These are phyloP conservation scores for Crucibulum laeve DNA, from an alignment of 768 basidiomycete genomes.

Conservation along the genomic window DNA sequence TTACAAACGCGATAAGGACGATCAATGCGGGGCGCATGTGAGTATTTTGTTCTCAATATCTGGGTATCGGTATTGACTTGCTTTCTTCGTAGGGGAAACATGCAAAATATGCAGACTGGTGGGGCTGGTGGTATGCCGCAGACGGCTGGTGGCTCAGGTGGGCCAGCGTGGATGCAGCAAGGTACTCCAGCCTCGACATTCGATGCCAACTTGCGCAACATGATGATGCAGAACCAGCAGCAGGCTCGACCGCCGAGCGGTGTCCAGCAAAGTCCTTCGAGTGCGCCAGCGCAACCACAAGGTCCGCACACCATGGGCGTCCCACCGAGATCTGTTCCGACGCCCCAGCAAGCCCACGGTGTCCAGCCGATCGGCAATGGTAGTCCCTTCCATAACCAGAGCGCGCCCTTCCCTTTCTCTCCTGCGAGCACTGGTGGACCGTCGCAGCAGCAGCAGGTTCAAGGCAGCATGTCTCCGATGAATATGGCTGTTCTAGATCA, in stretches of 20 bases:
- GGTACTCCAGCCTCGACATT: neutral
- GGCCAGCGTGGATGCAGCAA: neutral
- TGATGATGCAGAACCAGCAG: conserved; percentile 9
- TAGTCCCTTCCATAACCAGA: conserved; percentile 7
- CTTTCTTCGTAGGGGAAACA: too few species aligned
- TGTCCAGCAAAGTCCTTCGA: conserved; percentile 17
- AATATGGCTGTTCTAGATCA: neutral
- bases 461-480: neutral
- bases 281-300: conserved; percentile 14
- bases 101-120: too few species aligned
- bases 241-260: conserved; percentile 20
- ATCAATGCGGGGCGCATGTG: too few species aligned
- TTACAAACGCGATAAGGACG: too few species aligned
- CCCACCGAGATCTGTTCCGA: conserved; percentile 16
- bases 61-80: too few species aligned
- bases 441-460: neutral
- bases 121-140: too few species aligned
- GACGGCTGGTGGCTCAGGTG: neutral
- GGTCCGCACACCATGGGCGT: conserved; percentile 12
- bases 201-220: conserved; percentile 1
- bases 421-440: conserved; percentile 4
- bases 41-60: too few species aligned
- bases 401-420: conserved; percentile 11
- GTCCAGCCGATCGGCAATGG: conserved; percentile 6
- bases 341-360: conserved; percentile 11